Evolutionary conservation across 495 filamentous ascomycete species (phyloP), one percentile per base, ranked within the genome.

Genomic region (Talaromyces proteolyticus): DNA sequence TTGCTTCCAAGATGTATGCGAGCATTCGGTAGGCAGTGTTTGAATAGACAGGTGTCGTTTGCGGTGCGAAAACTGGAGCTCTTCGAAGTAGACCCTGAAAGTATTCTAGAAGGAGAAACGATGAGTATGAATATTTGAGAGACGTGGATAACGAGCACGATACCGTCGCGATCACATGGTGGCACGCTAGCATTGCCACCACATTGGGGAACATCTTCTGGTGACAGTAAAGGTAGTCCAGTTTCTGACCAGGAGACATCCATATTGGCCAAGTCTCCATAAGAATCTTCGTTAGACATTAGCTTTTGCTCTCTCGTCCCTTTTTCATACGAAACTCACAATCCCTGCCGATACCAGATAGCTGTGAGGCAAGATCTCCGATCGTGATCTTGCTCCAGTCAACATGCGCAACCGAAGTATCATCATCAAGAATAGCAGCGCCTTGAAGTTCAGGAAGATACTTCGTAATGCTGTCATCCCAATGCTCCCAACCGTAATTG

Each of bases 21-120:
- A 84, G 65, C 41, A 83, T 65, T 40, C 73, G 68, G 52, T 70
- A 81, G 0, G 67, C 77, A 3, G 68, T 72, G 59, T 84, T 81
- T 10, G 79, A 79, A 59, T 84, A 85, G 12, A 71, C 68, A 0
- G 80, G 73, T 4, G 70, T 76, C 6, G 69, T 54, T 34, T 63
- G 70, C 3, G 78, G 70, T 1, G 65, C 53, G 53, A 71, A 79
- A 6, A 74, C 68, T 0, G 79, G 79, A 37, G n/a, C n/a, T n/a
- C n/a, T n/a, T n/a, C n/a, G n/a, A n/a, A n/a, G n/a, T n/a, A n/a
- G n/a, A n/a, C n/a, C n/a, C n/a, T n/a, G n/a, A n/a, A n/a, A n/a
- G n/a, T n/a, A n/a, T n/a, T n/a, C n/a, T n/a, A n/a, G n/a, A n/a
- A n/a, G n/a, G n/a, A n/a, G n/a, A n/a, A n/a, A n/a, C n/a, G n/a